phyloP scores from a whole-genome alignment of 441 rosid genomes.

The Manihot esculenta region DNA sequence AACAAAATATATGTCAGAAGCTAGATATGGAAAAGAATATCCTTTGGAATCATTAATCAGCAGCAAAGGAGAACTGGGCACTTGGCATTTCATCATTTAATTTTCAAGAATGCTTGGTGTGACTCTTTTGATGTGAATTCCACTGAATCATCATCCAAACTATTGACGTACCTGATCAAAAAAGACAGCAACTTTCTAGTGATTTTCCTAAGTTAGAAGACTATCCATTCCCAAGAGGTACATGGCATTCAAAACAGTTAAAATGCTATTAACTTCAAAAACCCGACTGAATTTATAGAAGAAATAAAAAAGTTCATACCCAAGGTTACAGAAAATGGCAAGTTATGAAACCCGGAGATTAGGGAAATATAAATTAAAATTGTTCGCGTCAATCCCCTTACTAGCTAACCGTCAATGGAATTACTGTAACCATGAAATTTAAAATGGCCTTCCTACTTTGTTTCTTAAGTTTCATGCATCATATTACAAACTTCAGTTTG shows the following conservation, averaged over 20 bases:
- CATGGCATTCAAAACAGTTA: background rate
- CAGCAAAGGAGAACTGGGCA: background rate
- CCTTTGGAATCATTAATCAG: background rate
- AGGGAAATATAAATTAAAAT: too few relatives aligned
- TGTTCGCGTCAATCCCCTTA: too few relatives aligned
- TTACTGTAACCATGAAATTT: too few relatives aligned
- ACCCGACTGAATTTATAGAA: background rate
- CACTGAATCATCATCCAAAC: constrained; percentile 83
- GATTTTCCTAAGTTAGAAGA: background rate
- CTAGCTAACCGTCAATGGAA: too few relatives aligned
- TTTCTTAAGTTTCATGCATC: too few relatives aligned
- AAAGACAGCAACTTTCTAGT: background rate
- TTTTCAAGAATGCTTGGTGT: constrained; percentile 40
- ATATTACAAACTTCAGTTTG: too few relatives aligned
- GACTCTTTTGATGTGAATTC: constrained; percentile 50
- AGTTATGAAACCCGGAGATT: too few relatives aligned
- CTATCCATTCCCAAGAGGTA: background rate
- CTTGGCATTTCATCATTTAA: background rate
- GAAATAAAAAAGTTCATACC: too few relatives aligned
- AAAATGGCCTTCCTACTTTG: too few relatives aligned
- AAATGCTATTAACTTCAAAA: background rate
- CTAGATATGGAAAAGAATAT: background rate
- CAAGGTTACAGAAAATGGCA: too few relatives aligned
- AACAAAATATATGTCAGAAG: background rate
- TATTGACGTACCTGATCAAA: constrained; percentile 63